Conservation (phyloP, 2,329 filamentous ascomycete genomes). For the Aspergillus sp. region DNA sequence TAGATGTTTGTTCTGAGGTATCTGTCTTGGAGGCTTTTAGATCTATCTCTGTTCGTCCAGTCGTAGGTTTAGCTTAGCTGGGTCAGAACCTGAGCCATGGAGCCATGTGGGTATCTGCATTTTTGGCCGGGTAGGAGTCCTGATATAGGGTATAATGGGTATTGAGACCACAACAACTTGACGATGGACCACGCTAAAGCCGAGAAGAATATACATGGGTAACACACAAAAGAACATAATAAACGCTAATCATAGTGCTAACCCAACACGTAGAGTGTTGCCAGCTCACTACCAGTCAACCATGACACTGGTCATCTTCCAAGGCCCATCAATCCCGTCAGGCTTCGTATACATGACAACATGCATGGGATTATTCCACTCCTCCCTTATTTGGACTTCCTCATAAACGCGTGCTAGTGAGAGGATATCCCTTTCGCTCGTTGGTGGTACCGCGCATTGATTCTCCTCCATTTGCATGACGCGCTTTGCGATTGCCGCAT, state of each 20-base stretch:
- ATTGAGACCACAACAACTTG: neutral
- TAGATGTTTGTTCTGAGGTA: neutral
- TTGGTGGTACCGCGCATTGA: conserved; percentile 7
- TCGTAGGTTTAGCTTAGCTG: neutral
- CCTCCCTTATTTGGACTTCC: neutral
- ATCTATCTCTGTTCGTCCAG: neutral
- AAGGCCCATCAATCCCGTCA: neutral
- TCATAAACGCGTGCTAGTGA: neutral
- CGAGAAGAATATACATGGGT: neutral
- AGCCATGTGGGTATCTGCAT: no score
- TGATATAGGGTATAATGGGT: neutral
- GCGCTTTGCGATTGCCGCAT: conserved; percentile 4
- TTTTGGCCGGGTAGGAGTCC: no score
- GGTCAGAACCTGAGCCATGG: no score
- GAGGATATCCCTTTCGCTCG: conserved; percentile 12
- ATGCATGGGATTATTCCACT: neutral
- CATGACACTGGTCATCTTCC: neutral
- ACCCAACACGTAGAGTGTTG: neutral
- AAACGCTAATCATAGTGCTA: neutral
- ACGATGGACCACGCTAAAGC: neutral
- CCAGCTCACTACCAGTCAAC: neutral
- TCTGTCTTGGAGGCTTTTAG: no score
- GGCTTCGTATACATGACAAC: neutral
- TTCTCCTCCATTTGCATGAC: conserved; percentile 21
- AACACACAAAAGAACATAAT: neutral